Evolutionary conservation across 2,329 filamentous ascomycete genomes (phyloP).

Genomic region (Alternaria gansuensis): DNA sequence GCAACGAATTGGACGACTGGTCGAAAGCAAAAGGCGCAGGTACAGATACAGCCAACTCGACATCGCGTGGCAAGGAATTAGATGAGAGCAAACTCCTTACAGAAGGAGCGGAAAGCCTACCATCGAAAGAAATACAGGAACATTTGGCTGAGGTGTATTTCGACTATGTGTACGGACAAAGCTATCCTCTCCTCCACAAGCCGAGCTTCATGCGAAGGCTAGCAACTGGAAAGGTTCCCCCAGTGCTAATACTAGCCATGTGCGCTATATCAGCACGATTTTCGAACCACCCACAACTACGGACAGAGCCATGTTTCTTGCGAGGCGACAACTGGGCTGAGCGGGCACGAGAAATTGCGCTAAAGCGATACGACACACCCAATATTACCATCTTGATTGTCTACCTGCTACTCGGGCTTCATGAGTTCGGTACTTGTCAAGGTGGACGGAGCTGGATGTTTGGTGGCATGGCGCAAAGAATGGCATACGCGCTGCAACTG

Average conservation of each 20-base stretch:
- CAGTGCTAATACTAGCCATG: conserved; percentile 90
- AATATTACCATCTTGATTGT: conserved; percentile 96
- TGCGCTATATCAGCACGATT: conserved; percentile 96
- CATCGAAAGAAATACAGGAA: conserved; percentile 86
- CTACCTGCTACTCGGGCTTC: conserved; percentile 84
- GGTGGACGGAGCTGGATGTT: conserved; percentile 96
- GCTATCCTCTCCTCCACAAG: conserved; percentile 93
- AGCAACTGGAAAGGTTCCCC: conserved; percentile 80
- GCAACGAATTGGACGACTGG: conserved; percentile 82
- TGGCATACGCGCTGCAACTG: conserved; percentile 94
- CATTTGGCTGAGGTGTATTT: conserved; percentile 96
- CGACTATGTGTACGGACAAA: conserved; percentile 93
- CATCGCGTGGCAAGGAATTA: conserved; percentile 58
- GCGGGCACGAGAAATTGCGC: conserved; percentile 84
- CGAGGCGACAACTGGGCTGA: conserved; percentile 92
- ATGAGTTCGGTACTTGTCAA: conserved; percentile 97
- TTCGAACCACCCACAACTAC: conserved; percentile 84
- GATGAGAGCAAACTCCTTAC: conserved; percentile 80
- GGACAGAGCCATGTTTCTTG: conserved; percentile 79
- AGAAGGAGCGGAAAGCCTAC: conserved; percentile 84
- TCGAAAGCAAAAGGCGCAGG: conserved; percentile 66
- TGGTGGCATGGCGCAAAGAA: conserved; percentile 91
- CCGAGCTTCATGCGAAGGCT: conserved; percentile 94
- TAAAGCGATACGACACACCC: conserved; percentile 88
- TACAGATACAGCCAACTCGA: conserved; percentile 62